Evolutionary conservation across 345 rosid genomes (phyloP).

Genomic region (Salix purpurea): DNA sequence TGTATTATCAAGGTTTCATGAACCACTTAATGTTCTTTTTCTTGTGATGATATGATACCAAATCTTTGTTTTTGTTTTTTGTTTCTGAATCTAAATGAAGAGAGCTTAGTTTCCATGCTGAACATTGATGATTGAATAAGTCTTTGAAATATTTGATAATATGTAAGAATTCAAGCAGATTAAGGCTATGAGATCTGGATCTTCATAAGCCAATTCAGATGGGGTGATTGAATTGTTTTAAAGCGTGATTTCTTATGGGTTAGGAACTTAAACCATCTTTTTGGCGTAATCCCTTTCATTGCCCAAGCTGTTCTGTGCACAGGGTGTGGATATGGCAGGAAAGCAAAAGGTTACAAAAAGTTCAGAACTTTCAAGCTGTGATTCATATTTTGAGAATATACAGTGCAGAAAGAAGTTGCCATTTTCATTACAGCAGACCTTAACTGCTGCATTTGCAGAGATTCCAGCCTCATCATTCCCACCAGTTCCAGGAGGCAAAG

Average conservation of each 20-base stretch:
- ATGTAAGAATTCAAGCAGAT: not conserved
- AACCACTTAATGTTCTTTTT: not conserved
- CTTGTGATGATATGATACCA: not conserved
- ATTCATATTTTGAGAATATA: constrained; percentile 62
- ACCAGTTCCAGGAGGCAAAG: constrained; percentile 72
- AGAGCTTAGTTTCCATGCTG: not conserved
- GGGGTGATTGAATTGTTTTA: no score
- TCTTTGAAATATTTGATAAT: no score
- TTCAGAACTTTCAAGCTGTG: constrained; percentile 45
- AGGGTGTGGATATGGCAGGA: constrained; percentile 39
- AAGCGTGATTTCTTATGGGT: not conserved
- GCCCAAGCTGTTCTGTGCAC: not conserved
- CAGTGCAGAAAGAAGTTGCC: constrained; percentile 75
- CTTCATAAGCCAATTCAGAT: not conserved
- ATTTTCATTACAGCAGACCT: constrained; percentile 55
- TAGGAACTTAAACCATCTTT: no score
- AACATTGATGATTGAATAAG: no score
- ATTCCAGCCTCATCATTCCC: constrained; percentile 83
- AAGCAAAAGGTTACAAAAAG: constrained; percentile 16
- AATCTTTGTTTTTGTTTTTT: not conserved
- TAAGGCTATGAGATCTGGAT: no score
- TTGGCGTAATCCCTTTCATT: no score
- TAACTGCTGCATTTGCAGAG: constrained; percentile 65
- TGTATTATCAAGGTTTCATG: not conserved
- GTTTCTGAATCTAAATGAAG: not conserved